Evolutionary conservation across 169 alveolate species (phyloP).

Genomic region (Plasmodium relictum): DNA sequence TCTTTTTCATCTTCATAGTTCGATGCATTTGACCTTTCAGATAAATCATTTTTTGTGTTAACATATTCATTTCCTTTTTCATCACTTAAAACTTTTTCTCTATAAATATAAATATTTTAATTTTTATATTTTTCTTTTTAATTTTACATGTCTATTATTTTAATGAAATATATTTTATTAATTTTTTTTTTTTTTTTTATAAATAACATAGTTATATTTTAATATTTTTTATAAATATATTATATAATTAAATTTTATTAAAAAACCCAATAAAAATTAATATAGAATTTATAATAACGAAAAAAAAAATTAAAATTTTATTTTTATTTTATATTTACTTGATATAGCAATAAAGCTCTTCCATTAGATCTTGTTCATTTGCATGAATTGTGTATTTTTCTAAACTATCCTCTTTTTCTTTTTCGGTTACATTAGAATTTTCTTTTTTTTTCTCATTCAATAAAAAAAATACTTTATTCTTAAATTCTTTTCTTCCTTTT

Average conservation of each 20-base stretch:
- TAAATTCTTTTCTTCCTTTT: slow-evolving; percentile 68
- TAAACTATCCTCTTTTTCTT: slow-evolving; percentile 5
- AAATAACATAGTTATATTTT: no score
- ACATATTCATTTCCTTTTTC: slow-evolving; percentile 27
- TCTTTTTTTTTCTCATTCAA: slow-evolving; percentile 53
- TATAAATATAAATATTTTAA: slow-evolving; percentile 27
- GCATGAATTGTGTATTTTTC: not conserved
- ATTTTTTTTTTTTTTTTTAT: no score
- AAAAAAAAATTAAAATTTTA: slow-evolving; percentile 1
- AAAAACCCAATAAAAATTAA: no score
- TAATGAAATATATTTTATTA: not conserved
- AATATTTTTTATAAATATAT: not conserved
- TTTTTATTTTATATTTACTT: slow-evolving; percentile 27
- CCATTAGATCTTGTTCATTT: slow-evolving; percentile 38
- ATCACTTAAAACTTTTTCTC: slow-evolving; percentile 51
- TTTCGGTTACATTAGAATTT: not conserved
- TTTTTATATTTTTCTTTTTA: not conserved
- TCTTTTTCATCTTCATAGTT: slow-evolving; percentile 13
- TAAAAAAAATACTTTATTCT: slow-evolving; percentile 67
- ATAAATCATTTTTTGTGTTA: slow-evolving; percentile 1
- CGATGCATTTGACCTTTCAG: slow-evolving; percentile 40
- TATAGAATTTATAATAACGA: no score
- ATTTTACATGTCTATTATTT: slow-evolving; percentile 2
- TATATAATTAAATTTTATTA: slow-evolving; percentile 15
- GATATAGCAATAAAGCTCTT: slow-evolving; percentile 41